phyloP scores from a whole-genome alignment of 2,329 filamentous ascomycete species.

The Hyphodiscus sp. region DNA sequence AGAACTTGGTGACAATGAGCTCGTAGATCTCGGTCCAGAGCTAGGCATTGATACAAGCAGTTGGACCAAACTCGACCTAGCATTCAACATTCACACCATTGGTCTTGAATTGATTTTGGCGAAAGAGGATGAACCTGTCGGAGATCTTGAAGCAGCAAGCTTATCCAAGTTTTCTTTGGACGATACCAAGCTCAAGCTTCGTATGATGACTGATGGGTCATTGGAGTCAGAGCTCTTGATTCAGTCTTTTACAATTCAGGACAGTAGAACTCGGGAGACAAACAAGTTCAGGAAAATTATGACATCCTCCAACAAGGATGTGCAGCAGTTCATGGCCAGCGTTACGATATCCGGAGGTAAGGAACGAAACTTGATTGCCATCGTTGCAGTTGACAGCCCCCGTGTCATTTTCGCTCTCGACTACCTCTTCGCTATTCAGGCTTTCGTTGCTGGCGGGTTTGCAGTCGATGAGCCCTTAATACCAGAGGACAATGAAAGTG shows the following conservation, averaged over 20 bases:
- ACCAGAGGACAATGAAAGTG: constrained; percentile 43
- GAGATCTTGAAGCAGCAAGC: constrained; percentile 69
- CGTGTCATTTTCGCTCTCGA: constrained; percentile 92
- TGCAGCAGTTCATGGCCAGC: constrained; percentile 97
- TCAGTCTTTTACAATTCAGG: constrained; percentile 88
- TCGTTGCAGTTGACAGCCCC: constrained; percentile 91
- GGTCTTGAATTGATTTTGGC: constrained; percentile 82
- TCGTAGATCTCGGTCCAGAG: constrained; percentile 60
- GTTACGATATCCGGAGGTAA: constrained; percentile 83
- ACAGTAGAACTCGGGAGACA: constrained; percentile 79
- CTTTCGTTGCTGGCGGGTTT: constrained; percentile 72
- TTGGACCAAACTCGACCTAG: constrained; percentile 90
- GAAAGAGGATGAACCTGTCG: constrained; percentile 69
- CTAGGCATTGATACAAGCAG: constrained; percentile 60
- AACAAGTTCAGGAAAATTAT: constrained; percentile 99
- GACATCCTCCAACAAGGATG: constrained; percentile 90
- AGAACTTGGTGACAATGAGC: constrained; percentile 32
- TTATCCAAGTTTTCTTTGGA: constrained; percentile 92
- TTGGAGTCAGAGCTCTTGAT: constrained; percentile 91
- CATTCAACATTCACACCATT: constrained; percentile 83
- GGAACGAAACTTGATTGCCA: constrained; percentile 76
- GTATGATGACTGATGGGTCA: constrained; percentile 87
- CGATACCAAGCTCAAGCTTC: constrained; percentile 82
- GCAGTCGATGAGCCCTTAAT: constrained; percentile 52
- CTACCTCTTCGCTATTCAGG: constrained; percentile 85